A percentile compares a stretch with the other conserved stretches of the same genome.
phyloP scores from a whole-genome alignment of 2,329 filamentous ascomycete species.

The Penicillium polonicum region DNA sequence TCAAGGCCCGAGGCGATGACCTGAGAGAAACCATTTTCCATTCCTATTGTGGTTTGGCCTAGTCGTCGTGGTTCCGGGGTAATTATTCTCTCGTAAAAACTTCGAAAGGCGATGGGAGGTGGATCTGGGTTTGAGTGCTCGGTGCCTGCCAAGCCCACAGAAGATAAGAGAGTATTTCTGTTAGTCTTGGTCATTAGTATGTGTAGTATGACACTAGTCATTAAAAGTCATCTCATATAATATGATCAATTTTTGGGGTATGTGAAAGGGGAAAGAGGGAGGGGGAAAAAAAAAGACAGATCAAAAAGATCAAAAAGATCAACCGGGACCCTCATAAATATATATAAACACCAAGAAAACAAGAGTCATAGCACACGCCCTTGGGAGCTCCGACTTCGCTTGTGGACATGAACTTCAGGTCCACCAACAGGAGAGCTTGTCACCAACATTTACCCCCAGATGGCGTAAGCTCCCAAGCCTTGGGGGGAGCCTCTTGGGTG shows the following conservation, averaged over 20 bases:
- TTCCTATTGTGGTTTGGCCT: background rate
- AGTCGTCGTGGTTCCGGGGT: slow-evolving; percentile 18
- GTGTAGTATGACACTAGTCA: background rate
- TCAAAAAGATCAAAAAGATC: background rate
- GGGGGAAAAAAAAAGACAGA: background rate
- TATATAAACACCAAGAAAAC: slow-evolving; percentile 2
- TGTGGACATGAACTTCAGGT: background rate
- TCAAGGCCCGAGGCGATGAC: background rate
- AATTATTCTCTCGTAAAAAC: slow-evolving; percentile 24
- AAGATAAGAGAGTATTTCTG: slow-evolving; percentile 17
- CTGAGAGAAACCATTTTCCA: background rate
- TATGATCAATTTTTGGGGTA: background rate
- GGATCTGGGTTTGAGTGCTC: slow-evolving; percentile 16
- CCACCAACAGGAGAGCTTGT: slow-evolving; percentile 9
- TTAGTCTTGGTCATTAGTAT: slow-evolving; percentile 9
- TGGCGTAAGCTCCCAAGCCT: slow-evolving; percentile 1
- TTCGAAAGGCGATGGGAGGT: background rate
- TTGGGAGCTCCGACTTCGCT: slow-evolving; percentile 10
- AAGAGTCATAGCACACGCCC: slow-evolving; percentile 7
- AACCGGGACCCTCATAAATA: background rate
- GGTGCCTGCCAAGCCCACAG: slow-evolving; percentile 4
- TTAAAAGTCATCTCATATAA: background rate
- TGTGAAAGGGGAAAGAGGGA: background rate
- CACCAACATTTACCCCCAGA: background rate
- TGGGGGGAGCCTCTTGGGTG: background rate